These are phyloP conservation scores for Suhomyces vadensis DNA, from an alignment of 805 yeast genomes.

Conservation along the genomic window DNA sequence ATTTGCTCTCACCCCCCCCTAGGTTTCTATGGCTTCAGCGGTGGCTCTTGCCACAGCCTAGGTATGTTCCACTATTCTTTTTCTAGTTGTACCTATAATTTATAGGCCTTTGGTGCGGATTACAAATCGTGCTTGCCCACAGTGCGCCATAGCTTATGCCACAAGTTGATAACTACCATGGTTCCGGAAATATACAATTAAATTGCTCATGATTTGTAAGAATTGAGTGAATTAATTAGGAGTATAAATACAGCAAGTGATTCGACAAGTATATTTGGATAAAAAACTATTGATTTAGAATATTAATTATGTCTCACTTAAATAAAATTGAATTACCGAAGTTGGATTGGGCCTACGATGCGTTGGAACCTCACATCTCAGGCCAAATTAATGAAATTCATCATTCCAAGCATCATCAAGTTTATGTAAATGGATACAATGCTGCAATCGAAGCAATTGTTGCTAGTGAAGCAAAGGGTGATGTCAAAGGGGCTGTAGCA, in stretches of 20 bases:
- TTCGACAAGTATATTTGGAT: no score
- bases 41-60: slow-evolving; percentile 2
- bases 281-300: no score
- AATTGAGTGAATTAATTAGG: neutral
- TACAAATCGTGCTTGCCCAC: neutral
- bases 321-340: slow-evolving; percentile 33
- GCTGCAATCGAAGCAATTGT: slow-evolving; percentile 43
- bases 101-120: neutral
- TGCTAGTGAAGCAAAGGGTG: slow-evolving; percentile 37
- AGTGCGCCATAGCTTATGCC: slow-evolving; percentile 1
- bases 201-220: slow-evolving; percentile 1
- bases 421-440: slow-evolving; percentile 50
- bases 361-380: slow-evolving; percentile 50
- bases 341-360: slow-evolving; percentile 48
- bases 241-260: no score
- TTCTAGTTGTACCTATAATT: no score
- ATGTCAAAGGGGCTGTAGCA: slow-evolving; percentile 42
- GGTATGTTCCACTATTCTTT: no score
- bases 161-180: slow-evolving; percentile 6
- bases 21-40: neutral
- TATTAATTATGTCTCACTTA: slow-evolving; percentile 9
- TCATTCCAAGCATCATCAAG: slow-evolving; percentile 52
- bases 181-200: slow-evolving; percentile 3
- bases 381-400: slow-evolving; percentile 49
- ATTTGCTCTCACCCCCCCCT: no score